Conservation (phyloP, 2,329 filamentous ascomycete species). For the Hypoxylon sp. region DNA sequence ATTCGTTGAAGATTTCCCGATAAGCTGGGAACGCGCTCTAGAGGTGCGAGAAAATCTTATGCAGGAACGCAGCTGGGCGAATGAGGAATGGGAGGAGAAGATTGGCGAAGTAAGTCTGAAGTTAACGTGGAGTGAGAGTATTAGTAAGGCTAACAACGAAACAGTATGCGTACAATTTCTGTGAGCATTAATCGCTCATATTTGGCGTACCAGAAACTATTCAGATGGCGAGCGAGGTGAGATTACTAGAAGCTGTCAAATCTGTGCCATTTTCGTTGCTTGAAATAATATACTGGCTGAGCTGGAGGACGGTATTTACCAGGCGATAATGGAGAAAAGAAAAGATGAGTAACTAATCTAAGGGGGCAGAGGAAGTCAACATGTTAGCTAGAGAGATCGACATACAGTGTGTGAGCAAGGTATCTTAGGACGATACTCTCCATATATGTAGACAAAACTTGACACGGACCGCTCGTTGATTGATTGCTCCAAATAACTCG, state of each 20-base stretch:
- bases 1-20: slow-evolving; percentile 46
- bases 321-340: background rate
- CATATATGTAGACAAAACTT: no score
- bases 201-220: background rate
- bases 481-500: background rate
- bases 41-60: slow-evolving; percentile 46
- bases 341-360: background rate
- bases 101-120: slow-evolving; percentile 14
- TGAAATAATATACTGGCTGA: background rate
- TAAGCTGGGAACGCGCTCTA: slow-evolving; percentile 49
- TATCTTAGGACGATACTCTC: background rate
- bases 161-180: slow-evolving; percentile 5
- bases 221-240: background rate
- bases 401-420: background rate
- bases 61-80: slow-evolving; percentile 38
- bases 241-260: background rate
- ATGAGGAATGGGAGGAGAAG: slow-evolving; percentile 3
- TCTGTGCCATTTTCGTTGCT: background rate
- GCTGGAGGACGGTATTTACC: no score
- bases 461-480: background rate
- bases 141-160: background rate
- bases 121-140: background rate
- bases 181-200: slow-evolving; percentile 10
- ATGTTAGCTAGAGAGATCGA: background rate
- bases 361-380: background rate